Percentiles rank a stretch among this genome's conserved stretches.
Conservation (phyloP, 225 moss, liverwort and hornwort genomes). For the Antitrichia curtipendula region DNA sequence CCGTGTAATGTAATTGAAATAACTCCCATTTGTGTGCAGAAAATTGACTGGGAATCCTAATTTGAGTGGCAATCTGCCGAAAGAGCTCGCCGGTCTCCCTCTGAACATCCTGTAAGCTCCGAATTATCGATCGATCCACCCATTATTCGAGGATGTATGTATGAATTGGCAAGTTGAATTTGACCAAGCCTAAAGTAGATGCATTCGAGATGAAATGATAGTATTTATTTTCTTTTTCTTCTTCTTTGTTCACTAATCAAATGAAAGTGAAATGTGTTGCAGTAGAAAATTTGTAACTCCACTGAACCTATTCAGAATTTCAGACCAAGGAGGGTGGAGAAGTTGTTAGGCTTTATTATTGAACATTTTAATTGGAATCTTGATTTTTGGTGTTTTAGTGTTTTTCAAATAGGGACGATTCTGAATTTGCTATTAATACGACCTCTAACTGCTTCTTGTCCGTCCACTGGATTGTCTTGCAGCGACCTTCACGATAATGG, state of each 20-base stretch:
- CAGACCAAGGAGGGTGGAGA: background rate
- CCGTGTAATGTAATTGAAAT: background rate
- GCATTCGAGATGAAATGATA: background rate
- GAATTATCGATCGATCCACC: background rate
- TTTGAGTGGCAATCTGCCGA: background rate
- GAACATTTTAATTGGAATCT: background rate
- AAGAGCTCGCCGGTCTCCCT: background rate
- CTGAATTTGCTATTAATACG: background rate
- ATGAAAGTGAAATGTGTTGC: background rate
- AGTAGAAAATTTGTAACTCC: background rate
- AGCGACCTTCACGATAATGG: slow-evolving; percentile 17
- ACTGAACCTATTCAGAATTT: background rate
- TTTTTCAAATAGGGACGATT: background rate
- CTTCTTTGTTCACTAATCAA: background rate
- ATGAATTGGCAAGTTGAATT: background rate
- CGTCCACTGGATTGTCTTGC: background rate
- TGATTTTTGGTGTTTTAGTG: background rate
- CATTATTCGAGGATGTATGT: background rate
- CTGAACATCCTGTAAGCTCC: slow-evolving; percentile 6
- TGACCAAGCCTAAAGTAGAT: background rate
- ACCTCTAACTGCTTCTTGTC: background rate
- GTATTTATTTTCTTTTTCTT: background rate
- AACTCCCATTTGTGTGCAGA: background rate
- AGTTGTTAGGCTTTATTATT: background rate
- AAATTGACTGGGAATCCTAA: background rate